Percentiles rank a stretch among this genome's conserved stretches.
These are phyloP conservation scores for Lithocarpus polystachyus DNA, from an alignment of 306 rosid genomes.

Conservation along the genomic window DNA sequence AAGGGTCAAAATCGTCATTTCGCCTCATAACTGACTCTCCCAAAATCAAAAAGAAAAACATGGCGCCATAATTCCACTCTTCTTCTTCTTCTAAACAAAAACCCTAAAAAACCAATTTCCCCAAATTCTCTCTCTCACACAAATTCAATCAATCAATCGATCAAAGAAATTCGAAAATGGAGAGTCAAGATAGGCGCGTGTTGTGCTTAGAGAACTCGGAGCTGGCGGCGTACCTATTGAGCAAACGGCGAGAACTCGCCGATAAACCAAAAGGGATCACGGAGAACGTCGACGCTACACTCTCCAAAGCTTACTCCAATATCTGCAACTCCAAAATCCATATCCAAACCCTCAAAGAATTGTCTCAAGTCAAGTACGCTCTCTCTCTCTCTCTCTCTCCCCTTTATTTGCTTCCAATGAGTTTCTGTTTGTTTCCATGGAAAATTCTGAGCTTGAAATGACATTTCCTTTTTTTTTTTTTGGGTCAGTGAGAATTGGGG, in stretches of 20 bases:
- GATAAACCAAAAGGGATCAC: constrained; percentile 66
- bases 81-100: background rate
- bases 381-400: too few relatives aligned
- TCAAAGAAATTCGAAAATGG: constrained; percentile 33
- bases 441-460: too few relatives aligned
- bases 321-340: constrained; percentile 62
- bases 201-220: constrained; percentile 61
- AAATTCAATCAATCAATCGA: background rate
- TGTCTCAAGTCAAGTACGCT: constrained; percentile 71
- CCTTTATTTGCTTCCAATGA: background rate
- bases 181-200: constrained; percentile 40
- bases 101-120: constrained; percentile 10
- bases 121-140: background rate
- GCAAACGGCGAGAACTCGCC: constrained; percentile 72
- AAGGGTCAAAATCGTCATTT: too few relatives aligned
- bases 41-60: too few relatives aligned
- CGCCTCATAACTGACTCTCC: too few relatives aligned
- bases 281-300: constrained; percentile 59
- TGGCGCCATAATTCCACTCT: background rate
- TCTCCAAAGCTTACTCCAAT: constrained; percentile 75
- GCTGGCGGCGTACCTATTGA: constrained; percentile 52
- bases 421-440: background rate
- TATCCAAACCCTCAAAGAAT: constrained; percentile 63
- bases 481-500: too few relatives aligned
- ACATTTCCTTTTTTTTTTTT: too few relatives aligned